A percentile compares a stretch with the other conserved stretches of the same genome.
phyloP scores from a whole-genome alignment of 1,284 basidiomycete genomes.

The Cryptococcus maquisensis region DNA sequence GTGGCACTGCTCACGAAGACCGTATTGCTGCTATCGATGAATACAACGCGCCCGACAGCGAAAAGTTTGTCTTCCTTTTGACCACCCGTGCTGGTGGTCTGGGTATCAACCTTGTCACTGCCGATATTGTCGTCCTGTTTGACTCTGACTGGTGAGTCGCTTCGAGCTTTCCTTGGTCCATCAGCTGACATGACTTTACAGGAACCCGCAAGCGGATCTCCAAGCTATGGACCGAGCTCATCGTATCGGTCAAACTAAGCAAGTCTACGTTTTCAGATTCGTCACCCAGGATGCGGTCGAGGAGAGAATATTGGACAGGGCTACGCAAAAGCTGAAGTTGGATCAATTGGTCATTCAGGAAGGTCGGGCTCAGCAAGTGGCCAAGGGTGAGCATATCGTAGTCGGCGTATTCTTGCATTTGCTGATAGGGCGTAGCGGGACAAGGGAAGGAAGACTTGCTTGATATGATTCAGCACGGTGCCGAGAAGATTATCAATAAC shows the following conservation, averaged over 20 bases:
- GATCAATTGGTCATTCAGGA: constrained; percentile 99
- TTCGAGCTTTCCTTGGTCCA: neutral
- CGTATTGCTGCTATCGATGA: constrained; percentile 95
- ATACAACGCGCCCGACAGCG: constrained; percentile 91
- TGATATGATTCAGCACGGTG: constrained; percentile 98
- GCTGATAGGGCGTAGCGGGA: constrained; percentile 56
- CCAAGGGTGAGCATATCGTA: constrained; percentile 36
- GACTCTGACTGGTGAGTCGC: constrained; percentile 82
- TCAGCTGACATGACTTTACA: constrained; percentile 30
- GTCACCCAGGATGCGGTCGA: constrained; percentile 95
- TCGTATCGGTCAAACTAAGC: constrained; percentile 97
- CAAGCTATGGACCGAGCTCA: constrained; percentile 99
- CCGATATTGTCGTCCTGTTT: constrained; percentile 95
- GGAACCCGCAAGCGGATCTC: constrained; percentile 97
- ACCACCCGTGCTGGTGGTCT: constrained; percentile 98
- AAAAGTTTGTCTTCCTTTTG: constrained; percentile 95
- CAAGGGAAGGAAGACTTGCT: constrained; percentile 89
- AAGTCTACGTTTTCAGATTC: constrained; percentile 97
- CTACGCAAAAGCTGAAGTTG: constrained; percentile 91
- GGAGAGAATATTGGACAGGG: constrained; percentile 93
- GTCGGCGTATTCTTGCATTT: neutral
- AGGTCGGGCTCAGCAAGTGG: constrained; percentile 60
- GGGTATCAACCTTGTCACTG: constrained; percentile 94
- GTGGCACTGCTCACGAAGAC: constrained; percentile 91
- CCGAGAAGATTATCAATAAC: constrained; percentile 90